Evolutionary conservation across 106 monocot species (phyloP), one percentile per base, ranked within the genome.

Genomic region (Hemerocallis citrina): DNA sequence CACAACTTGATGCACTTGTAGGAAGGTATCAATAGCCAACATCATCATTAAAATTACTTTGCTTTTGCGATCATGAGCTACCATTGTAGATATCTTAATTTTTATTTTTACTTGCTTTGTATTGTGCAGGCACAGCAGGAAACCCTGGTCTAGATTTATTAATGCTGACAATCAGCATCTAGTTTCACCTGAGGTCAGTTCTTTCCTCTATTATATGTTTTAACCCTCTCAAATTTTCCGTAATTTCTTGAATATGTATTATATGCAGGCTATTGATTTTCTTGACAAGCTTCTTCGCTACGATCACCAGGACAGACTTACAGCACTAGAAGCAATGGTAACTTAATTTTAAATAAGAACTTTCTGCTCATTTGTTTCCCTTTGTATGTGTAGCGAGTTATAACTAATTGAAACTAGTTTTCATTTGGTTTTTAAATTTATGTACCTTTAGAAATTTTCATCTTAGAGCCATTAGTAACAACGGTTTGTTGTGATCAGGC

Each of bases 131-230:
- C 92, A 93, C 61, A 81, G 84, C 69, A 81, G 92, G 68, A 93
- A 93, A 64, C 92, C 78, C n/a, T 93, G 92, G 92, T 74, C 84
- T 29, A 81, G 82, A 38, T 93, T 88, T 69, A 81, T 93, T 14
- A 93, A 81, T 81, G 66, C 78, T 22, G 88, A 93, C 35, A 93
- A 93, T 55, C 92, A 87, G 52, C 92, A 92, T 68, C 66, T 92
- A 47, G 92, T 87, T 55, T 87, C 86, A 47, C 86, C 92, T 16
- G 92, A 92, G 92, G 92, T 92, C 21, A 33, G n/a, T 7, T 44
- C 23, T 24, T 55, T 19, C 19, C 19, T 56, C 31, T 63, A 40
- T 34, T 41, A 6, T 11, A 5, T 38, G 11, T 38, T 5, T 38
- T 38, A 11, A 38, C 37, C 11, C 11, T 5, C 11, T 38, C 11